These are phyloP conservation scores for Comarum palustre DNA, from an alignment of 306 rosid species.

Conservation along the genomic window DNA sequence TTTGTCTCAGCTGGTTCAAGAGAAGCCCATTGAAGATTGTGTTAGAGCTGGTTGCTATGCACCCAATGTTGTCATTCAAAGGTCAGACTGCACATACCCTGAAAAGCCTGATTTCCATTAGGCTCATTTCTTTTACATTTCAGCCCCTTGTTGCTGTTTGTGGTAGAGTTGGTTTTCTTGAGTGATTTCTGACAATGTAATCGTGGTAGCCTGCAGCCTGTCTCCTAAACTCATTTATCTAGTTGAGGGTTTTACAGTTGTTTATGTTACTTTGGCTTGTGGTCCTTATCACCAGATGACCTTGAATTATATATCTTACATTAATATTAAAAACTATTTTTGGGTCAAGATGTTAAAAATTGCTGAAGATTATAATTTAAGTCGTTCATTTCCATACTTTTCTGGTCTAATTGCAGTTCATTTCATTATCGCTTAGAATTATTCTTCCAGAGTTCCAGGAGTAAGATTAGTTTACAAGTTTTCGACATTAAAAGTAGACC, in stretches of 20 bases:
- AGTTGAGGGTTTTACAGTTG: constrained; percentile 20
- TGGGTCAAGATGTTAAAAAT: neutral
- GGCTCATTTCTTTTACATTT: constrained; percentile 15
- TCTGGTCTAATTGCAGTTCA: neutral
- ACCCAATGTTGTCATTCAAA: constrained; percentile 80
- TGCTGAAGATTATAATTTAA: neutral
- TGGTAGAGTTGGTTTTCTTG: constrained; percentile 6
- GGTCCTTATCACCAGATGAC: constrained; percentile 1
- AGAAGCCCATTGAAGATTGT: constrained; percentile 71
- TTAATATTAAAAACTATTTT: neutral
- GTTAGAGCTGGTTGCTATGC: constrained; percentile 88
- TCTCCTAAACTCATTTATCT: constrained; percentile 21
- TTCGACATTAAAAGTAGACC: neutral
- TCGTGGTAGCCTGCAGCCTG: neutral
- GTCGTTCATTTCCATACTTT: neutral
- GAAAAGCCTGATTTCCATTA: constrained; percentile 79
- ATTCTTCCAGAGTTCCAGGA: neutral
- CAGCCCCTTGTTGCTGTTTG: neutral
- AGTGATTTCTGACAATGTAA: neutral
- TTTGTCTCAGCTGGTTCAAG: constrained; percentile 71
- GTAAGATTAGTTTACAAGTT: neutral
- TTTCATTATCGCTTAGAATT: neutral
- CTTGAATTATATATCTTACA: neutral
- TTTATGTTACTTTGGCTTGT: neutral
- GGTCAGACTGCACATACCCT: constrained; percentile 94